phyloP scores from a whole-genome alignment of 805 yeast genomes.

The Myxozyma lipomycoides region DNA sequence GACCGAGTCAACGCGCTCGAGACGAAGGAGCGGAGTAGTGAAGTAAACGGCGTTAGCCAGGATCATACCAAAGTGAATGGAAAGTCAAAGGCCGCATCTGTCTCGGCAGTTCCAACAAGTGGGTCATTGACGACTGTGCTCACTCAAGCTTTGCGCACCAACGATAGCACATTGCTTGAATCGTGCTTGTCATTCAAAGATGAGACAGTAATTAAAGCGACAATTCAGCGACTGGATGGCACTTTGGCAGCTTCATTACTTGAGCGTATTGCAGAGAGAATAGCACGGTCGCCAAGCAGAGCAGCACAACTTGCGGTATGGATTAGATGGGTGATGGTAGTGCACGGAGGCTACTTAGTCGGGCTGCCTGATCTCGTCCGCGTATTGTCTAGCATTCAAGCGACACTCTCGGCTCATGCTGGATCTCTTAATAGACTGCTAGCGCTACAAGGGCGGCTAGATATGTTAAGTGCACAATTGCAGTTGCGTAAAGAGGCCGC shows the following conservation, averaged over 20 bases:
- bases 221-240: slow-evolving; percentile 53
- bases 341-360: slow-evolving; percentile 62
- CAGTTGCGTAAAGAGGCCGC: slow-evolving; percentile 54
- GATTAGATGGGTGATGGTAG: slow-evolving; percentile 75
- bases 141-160: slow-evolving; percentile 80
- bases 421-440: slow-evolving; percentile 62
- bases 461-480: slow-evolving; percentile 71
- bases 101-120: slow-evolving; percentile 44
- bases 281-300: slow-evolving; percentile 54
- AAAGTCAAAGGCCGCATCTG: slow-evolving; percentile 1
- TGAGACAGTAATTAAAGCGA: slow-evolving; percentile 49
- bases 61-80: slow-evolving; percentile 24
- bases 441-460: slow-evolving; percentile 81
- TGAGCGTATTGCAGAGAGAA: slow-evolving; percentile 45
- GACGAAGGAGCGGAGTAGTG: slow-evolving; percentile 4
- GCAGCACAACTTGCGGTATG: slow-evolving; percentile 54
- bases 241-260: slow-evolving; percentile 44
- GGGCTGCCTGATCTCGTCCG: slow-evolving; percentile 51
- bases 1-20: slow-evolving; percentile 41
- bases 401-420: slow-evolving; percentile 53
- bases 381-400: slow-evolving; percentile 54
- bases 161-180: slow-evolving; percentile 82
- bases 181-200: slow-evolving; percentile 60
- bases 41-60: not conserved
- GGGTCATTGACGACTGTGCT: slow-evolving; percentile 82